Base-by-base conservation (phyloP, 73 alveolate genomes). In the Paramecium caudatum region DNA sequence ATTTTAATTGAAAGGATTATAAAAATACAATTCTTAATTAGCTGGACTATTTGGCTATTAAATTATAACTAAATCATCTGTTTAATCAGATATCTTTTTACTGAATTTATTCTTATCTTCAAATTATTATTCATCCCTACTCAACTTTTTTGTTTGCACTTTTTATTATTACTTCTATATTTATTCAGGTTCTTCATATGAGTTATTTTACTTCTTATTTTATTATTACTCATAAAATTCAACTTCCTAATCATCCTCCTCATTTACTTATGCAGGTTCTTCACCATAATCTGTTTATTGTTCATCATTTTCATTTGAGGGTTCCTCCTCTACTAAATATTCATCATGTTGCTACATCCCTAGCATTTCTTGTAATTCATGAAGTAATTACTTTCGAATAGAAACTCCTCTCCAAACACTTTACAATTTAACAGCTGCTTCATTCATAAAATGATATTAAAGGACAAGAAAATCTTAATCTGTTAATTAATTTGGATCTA, bases 341-440 rank as follows among this genome's bases (percentile, higher is more conserved):
- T 41, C 6, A 7, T n/a, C n/a, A n/a, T n/a, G n/a, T n/a, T 68
- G 39, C 34, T 68, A 25, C 16, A 25, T 17, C 12, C 43, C 69
- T 5, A 74, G 16, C 88, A 74, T 74, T 74, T 74, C 62, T 10
- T 74, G n/a, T 8, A 74, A 23, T 39, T 74, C 62, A 21, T 36
- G 36, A 4, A 36, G 65, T 27, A 74, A 41, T 37, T 23, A 13
- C 47, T 34, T 74, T 23, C 88, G 36, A 13, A 74, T 21, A 2
- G 68, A 74, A 41, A 4, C 36, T 10, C 88, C 88, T 41, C 88
- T 74, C 88, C 88, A 74, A 74, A 74, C 88, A 19, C 47, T 74
- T 74, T 74, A 74, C 15, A 74, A 19, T 25, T 27, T 74, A 43
- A 68, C 43, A 2, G 88, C 88, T 21, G 88, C 88, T 68, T 74